phyloP scores from a whole-genome alignment of 192 early-diverging fungal species.

The Coemansia sp. region DNA sequence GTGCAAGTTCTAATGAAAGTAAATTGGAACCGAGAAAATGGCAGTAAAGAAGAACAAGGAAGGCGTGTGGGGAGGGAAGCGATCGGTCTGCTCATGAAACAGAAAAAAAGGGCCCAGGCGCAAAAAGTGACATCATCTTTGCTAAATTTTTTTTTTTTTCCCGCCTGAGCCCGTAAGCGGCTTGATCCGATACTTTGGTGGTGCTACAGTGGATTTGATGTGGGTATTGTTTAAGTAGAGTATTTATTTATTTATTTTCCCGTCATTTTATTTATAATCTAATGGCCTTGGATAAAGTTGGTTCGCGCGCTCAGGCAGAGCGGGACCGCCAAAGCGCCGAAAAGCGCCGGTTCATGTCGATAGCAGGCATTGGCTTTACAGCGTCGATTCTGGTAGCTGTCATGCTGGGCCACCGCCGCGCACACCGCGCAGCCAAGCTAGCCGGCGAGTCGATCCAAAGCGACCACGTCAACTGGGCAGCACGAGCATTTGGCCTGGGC shows the following conservation, averaged over 20 bases:
- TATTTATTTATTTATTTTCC: too few relatives aligned
- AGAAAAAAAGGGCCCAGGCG: background rate
- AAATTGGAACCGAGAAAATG: background rate
- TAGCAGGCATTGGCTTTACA: conserved; percentile 32
- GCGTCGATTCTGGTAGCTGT: conserved; percentile 32
- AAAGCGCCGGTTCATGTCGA: conserved; percentile 26
- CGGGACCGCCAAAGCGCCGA: conserved; percentile 34
- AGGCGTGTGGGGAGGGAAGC: background rate
- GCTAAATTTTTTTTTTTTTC: background rate
- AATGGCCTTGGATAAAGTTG: background rate
- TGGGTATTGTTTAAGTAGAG: too few relatives aligned
- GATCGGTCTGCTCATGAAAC: background rate
- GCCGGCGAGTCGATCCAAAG: conserved; percentile 24
- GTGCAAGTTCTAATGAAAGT: background rate
- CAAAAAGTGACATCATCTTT: conserved; percentile 4
- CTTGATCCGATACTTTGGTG: too few relatives aligned
- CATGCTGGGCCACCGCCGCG: conserved; percentile 43
- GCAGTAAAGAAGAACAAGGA: background rate
- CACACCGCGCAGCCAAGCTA: conserved; percentile 14
- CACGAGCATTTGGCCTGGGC: conserved; percentile 41
- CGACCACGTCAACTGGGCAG: conserved; percentile 28
- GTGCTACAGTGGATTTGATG: too few relatives aligned
- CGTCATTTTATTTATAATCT: background rate
- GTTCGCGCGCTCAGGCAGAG: conserved; percentile 26
- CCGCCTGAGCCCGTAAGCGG: conserved; percentile 1